Evolutionary conservation across 352 stramenopile species (phyloP).

Genomic region (Phytopythium cucurbitacearum): DNA sequence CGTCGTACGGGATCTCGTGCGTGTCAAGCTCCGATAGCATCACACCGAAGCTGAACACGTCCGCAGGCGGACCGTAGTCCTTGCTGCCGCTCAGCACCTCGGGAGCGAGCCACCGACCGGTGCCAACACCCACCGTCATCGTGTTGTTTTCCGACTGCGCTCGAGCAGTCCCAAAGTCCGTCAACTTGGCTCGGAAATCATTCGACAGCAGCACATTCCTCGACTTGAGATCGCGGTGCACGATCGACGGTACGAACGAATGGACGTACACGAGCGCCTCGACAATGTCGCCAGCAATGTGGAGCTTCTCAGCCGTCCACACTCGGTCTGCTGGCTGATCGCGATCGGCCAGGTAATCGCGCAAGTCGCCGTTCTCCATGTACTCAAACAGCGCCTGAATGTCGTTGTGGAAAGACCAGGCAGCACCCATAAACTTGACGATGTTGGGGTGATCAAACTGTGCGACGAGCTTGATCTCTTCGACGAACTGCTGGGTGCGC

Average conservation of each 20-base stretch:
- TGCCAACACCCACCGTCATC: conserved; percentile 16
- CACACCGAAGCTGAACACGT: conserved; percentile 9
- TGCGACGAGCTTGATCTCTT: conserved; percentile 29
- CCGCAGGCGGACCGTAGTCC: conserved; percentile 8
- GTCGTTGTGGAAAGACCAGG: conserved; percentile 19
- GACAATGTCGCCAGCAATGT: conserved; percentile 12
- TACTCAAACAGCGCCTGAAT: conserved; percentile 25
- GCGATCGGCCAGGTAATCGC: conserved; percentile 10
- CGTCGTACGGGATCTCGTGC: conserved; percentile 10
- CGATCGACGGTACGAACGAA: conserved; percentile 15
- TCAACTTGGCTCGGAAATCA: conserved; percentile 5
- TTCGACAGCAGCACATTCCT: conserved; percentile 6
- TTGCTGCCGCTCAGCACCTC: conserved; percentile 9
- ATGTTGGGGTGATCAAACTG: conserved; percentile 24
- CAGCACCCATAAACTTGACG: conserved; percentile 19
- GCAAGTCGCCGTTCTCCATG: conserved; percentile 18
- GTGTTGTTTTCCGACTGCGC: conserved; percentile 8
- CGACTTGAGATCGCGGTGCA: conserved; percentile 20
- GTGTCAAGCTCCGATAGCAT: conserved; percentile 11
- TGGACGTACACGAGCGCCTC: conserved; percentile 17
- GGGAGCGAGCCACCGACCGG: conserved; percentile 7
- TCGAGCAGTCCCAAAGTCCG: conserved; percentile 8
- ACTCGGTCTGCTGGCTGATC: neutral
- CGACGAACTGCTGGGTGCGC: conserved; percentile 13
- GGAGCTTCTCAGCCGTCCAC: conserved; percentile 4